phyloP scores from a whole-genome alignment of 1,139 yeast genomes.

The Candida pseudoviswanathii region DNA sequence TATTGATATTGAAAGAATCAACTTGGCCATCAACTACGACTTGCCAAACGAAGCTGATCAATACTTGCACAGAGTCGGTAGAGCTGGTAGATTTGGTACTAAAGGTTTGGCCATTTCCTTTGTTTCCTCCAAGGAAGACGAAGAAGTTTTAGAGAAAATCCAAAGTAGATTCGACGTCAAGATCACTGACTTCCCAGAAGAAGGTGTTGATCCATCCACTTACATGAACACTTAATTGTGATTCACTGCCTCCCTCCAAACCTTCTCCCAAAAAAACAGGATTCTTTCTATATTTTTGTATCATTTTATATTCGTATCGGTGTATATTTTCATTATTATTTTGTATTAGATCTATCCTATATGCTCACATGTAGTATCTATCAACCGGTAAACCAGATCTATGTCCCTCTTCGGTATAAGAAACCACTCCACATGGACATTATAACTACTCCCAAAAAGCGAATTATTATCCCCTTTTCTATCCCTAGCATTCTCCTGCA shows the following conservation, averaged over 20 bases:
- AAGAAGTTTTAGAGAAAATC: constrained; percentile 86
- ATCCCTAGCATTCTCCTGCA: constrained; percentile 7
- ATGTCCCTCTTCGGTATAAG: constrained; percentile 50
- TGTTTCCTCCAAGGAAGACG: constrained; percentile 83
- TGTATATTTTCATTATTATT: constrained; percentile 1
- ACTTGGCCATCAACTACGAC: constrained; percentile 96
- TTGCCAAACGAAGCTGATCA: constrained; percentile 92
- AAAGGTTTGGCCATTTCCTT: constrained; percentile 96
- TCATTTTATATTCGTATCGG: constrained; percentile 3
- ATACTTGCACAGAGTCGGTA: constrained; percentile 98
- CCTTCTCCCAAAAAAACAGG: background rate
- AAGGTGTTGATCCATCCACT: constrained; percentile 96
- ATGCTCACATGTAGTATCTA: constrained; percentile 32
- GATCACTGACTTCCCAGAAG: constrained; percentile 94
- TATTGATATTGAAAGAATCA: constrained; percentile 98
- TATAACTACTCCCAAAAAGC: constrained; percentile 21
- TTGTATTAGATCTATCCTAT: constrained; percentile 4
- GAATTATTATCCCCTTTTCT: constrained; percentile 4
- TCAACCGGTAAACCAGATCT: constrained; percentile 36
- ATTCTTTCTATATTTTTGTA: constrained; percentile 4
- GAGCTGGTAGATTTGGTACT: constrained; percentile 99
- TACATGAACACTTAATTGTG: constrained; percentile 86
- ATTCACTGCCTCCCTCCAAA: background rate
- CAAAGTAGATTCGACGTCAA: constrained; percentile 98
- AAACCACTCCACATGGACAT: constrained; percentile 62